A percentile compares a stretch with the other conserved stretches of the same genome.
These are phyloP conservation scores for Monosporascus sp. DNA, from an alignment of 2,329 filamentous ascomycete genomes.

Conservation along the genomic window DNA sequence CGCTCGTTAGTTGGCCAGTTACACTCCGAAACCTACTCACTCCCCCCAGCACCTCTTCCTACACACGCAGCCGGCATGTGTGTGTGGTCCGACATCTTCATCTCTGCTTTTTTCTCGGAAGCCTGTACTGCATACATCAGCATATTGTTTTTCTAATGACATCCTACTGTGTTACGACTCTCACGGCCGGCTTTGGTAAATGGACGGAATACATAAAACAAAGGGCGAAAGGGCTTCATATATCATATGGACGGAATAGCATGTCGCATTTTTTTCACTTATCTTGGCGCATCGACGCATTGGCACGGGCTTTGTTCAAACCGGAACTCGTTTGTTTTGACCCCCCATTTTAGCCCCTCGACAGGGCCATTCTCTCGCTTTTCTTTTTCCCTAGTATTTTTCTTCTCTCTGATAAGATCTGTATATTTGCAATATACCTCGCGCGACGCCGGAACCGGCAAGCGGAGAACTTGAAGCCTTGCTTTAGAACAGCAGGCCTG, in stretches of 20 bases:
- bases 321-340: background rate
- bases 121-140: background rate
- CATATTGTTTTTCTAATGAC: background rate
- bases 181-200: background rate
- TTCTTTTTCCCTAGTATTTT: background rate
- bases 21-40: background rate
- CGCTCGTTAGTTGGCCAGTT: background rate
- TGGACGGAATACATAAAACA: constrained; percentile 1
- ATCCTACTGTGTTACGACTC: background rate
- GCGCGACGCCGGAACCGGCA: background rate
- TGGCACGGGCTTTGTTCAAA: too few relatives aligned
- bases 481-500: background rate
- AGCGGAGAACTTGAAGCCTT: background rate
- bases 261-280: background rate
- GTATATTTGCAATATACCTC: background rate
- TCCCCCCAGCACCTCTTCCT: background rate
- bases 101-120: constrained; percentile 6
- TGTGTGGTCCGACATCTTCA: background rate
- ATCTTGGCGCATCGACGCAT: background rate
- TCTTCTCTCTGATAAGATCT: background rate
- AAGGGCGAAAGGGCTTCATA: background rate
- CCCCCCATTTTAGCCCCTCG: background rate
- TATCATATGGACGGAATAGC: background rate
- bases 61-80: background rate
- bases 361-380: background rate